Evolutionary conservation across 805 yeast species (phyloP).

Genomic region (Maudiozyma saulgeensis): DNA sequence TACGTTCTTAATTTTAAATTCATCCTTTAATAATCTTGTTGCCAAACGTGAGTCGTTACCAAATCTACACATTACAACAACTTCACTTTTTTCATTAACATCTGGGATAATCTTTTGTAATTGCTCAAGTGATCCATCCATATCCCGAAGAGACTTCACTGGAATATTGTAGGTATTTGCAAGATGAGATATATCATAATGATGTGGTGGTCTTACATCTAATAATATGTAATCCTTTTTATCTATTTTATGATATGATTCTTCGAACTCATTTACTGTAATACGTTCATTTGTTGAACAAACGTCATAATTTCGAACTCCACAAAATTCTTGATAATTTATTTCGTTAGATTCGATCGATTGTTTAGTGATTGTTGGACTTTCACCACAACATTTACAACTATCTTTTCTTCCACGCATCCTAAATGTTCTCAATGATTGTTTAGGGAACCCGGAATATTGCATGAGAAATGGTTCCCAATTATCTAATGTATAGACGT

Average conservation of each 20-base stretch:
- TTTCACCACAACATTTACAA: slow-evolving; percentile 59
- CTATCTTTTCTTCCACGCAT: slow-evolving; percentile 58
- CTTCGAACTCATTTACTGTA: slow-evolving; percentile 28
- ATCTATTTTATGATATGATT: slow-evolving; percentile 20
- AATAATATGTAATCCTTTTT: slow-evolving; percentile 30
- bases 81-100: slow-evolving; percentile 18
- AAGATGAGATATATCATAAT: slow-evolving; percentile 57
- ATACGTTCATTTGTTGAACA: slow-evolving; percentile 40
- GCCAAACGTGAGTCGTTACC: slow-evolving; percentile 91
- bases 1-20: slow-evolving; percentile 40
- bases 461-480: slow-evolving; percentile 63
- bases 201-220: slow-evolving; percentile 79
- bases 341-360: slow-evolving; percentile 38
- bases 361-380: slow-evolving; percentile 40
- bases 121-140: slow-evolving; percentile 23
- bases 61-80: slow-evolving; percentile 67
- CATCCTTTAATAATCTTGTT: slow-evolving; percentile 43
- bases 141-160: slow-evolving; percentile 35
- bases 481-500: slow-evolving; percentile 38
- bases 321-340: slow-evolving; percentile 72
- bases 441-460: slow-evolving; percentile 59
- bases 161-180: slow-evolving; percentile 57
- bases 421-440: slow-evolving; percentile 60
- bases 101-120: slow-evolving; percentile 21
- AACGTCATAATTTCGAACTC: slow-evolving; percentile 40